phyloP scores from a whole-genome alignment of 495 filamentous ascomycete species.

The Aspergillus nidulans region DNA sequence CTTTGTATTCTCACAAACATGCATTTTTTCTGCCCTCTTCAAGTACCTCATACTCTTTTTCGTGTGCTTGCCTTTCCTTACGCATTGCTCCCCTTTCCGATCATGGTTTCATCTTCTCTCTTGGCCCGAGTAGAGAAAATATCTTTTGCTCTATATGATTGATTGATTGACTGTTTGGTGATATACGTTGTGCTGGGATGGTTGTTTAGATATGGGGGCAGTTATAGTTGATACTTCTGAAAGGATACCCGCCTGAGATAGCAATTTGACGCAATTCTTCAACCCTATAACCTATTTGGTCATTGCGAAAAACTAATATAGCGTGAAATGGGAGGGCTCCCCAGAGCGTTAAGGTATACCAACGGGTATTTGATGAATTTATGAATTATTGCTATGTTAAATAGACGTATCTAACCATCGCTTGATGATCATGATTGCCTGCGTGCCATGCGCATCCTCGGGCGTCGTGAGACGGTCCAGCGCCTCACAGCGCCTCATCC shows the following conservation, averaged over 20 bases:
- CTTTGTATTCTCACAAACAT: conserved; percentile 7
- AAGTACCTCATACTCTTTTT: not conserved
- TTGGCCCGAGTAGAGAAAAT: conserved; percentile 2
- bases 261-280: not conserved
- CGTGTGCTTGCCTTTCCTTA: not conserved
- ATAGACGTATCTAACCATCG: no score
- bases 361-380: no score
- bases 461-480: no score
- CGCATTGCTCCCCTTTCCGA: not conserved
- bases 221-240: conserved; percentile 3
- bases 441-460: no score
- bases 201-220: not conserved
- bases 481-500: no score
- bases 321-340: no score
- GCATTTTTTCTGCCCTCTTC: not conserved
- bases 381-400: no score
- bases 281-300: not conserved
- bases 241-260: conserved; percentile 6
- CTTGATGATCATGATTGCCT: no score
- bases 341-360: no score
- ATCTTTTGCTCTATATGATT: not conserved
- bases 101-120: not conserved
- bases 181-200: not conserved
- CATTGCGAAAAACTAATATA: not conserved
- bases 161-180: not conserved